Evolutionary conservation across 2,329 filamentous ascomycete species (phyloP).

Genomic region (Cladosporium velox): DNA sequence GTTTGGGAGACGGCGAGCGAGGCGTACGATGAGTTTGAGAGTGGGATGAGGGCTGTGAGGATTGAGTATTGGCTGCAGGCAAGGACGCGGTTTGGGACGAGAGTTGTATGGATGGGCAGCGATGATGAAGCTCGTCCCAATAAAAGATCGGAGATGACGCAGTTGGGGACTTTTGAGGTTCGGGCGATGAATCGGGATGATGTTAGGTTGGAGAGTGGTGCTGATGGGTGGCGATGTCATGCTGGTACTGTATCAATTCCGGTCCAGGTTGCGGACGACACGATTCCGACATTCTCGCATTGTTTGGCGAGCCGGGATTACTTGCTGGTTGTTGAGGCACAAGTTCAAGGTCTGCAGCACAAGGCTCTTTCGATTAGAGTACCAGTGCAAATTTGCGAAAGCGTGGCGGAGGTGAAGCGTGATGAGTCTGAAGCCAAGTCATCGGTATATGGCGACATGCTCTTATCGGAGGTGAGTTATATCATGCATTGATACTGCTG

Average conservation of each 20-base stretch:
- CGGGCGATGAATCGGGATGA: background rate
- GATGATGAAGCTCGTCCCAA: background rate
- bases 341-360: conserved; percentile 7
- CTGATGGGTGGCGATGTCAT: background rate
- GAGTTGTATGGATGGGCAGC: background rate
- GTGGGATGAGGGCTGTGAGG: background rate
- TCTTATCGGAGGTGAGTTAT: background rate
- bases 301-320: conserved; percentile 9
- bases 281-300: conserved; percentile 7
- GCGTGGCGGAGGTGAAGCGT: background rate
- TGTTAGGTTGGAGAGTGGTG: background rate
- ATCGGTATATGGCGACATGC: background rate
- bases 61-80: conserved; percentile 9
- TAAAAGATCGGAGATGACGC: background rate
- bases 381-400: conserved; percentile 11
- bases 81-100: conserved; percentile 7
- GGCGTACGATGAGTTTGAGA: conserved; percentile 13
- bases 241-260: conserved; percentile 6
- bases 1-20: background rate
- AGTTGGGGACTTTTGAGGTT: conserved; percentile 1
- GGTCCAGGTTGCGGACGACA: background rate
- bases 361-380: background rate
- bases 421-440: background rate
- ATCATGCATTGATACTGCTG: background rate
- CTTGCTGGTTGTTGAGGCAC: background rate